Base-by-base conservation (phyloP, 805 yeast genomes). In the Ogataea sp. region DNA sequence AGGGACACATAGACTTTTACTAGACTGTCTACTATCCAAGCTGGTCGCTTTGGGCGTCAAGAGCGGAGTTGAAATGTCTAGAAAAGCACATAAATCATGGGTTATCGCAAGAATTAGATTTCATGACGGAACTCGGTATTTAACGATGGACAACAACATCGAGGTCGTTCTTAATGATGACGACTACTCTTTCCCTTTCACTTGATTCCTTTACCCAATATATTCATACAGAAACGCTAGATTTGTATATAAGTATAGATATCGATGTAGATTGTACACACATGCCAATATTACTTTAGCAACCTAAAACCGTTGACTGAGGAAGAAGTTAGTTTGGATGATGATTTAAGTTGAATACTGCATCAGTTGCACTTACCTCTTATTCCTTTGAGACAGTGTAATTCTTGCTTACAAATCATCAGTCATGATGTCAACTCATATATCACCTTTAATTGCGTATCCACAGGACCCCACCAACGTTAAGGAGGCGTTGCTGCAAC, bases 81-180 rank as follows among this genome's bases (percentile, higher is more conserved):
- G 45, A 20, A 54, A 48, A 36, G 47, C 55, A 25, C 45, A 43
- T 36, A 43, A 45, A 38, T 43, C 53, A n/a, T 58, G 62, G 62
- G 43, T 47, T 11, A 49, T 43, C 18, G 32, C 59, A 28, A 40
- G 59, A 23, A 35, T 54, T 20, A 36, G 51, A 10, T 41, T 41
- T 20, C 20, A 21, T 9, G 20, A 15, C 4, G 36, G 36, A 7
- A 33, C 14, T 13, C 21, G 16, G 16, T 15, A 5, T 4, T 15
- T 33, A 15, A 21, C 17, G 6, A 33, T 33, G 36, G 23, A 33
- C 14, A 23, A 23, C 15, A 33, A 20, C 16, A 33, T 33, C 2
- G 28, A 33, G 7, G 14, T 20, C 10, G 20, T 23, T 3, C 15
- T 33, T 7, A 23, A 33, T 6, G 36, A 33, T 23, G 28, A 24